Evolutionary conservation across 257 asterid species (phyloP).

Genomic region (Solanum tarapatanum): DNA sequence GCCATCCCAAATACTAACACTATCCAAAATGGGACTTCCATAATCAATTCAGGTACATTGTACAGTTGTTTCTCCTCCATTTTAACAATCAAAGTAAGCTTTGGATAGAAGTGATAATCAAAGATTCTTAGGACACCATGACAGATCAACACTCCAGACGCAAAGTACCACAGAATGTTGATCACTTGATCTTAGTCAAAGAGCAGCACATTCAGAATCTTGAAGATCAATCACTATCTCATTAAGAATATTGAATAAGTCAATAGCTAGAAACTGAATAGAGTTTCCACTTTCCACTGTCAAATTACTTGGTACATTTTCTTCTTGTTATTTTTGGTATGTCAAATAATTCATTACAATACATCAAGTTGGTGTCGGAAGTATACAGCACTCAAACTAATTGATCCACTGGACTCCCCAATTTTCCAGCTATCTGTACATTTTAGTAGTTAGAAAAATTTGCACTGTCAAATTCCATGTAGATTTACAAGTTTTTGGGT

Average conservation of each 20-base stretch:
- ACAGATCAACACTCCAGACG: neutral
- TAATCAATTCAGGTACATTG: neutral
- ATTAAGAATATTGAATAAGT: neutral
- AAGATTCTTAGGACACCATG: neutral
- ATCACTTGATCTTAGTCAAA: neutral
- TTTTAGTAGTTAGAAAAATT: neutral
- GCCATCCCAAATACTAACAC: neutral
- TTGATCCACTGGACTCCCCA: neutral
- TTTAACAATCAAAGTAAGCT: neutral
- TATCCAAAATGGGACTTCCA: neutral
- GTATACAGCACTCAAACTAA: neutral
- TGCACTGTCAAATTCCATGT: neutral
- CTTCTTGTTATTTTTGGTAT: neutral
- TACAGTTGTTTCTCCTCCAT: neutral
- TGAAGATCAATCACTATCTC: neutral
- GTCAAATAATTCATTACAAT: neutral
- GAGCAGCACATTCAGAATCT: neutral
- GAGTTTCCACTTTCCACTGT: neutral
- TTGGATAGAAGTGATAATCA: neutral
- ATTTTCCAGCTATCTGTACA: neutral
- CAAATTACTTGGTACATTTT: neutral
- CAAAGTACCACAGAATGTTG: neutral
- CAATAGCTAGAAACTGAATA: neutral
- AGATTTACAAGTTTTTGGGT: neutral
- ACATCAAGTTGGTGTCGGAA: neutral